Conservation (phyloP, 805 yeast species). For the Myxozyma nipponensis region DNA sequence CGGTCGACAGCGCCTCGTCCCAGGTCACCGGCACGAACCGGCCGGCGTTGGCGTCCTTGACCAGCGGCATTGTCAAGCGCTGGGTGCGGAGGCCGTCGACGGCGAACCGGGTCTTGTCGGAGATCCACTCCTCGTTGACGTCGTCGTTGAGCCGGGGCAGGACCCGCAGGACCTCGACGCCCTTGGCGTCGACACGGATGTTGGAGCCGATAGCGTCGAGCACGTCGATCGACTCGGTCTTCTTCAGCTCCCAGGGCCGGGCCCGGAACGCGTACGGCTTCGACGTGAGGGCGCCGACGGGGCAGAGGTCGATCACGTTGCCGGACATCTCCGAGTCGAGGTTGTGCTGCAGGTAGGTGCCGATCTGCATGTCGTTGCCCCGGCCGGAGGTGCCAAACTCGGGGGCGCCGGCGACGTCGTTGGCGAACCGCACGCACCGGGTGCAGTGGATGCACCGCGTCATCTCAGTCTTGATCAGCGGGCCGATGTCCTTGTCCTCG, state of each 20-base stretch:
- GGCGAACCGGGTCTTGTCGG: slow-evolving; percentile 82
- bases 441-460: slow-evolving; percentile 92
- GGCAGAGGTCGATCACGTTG: slow-evolving; percentile 81
- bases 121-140: slow-evolving; percentile 86
- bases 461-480: slow-evolving; percentile 84
- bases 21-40: slow-evolving; percentile 71
- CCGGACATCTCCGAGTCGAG: slow-evolving; percentile 82
- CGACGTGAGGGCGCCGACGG: slow-evolving; percentile 86
- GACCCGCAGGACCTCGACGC: slow-evolving; percentile 81
- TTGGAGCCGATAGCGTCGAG: slow-evolving; percentile 79
- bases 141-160: slow-evolving; percentile 83
- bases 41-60: slow-evolving; percentile 59
- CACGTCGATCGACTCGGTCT: slow-evolving; percentile 82
- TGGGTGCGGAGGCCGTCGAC: slow-evolving; percentile 83
- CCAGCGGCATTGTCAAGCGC: slow-evolving; percentile 75
- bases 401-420: slow-evolving; percentile 90
- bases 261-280: slow-evolving; percentile 92
- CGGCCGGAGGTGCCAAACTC: slow-evolving; percentile 86
- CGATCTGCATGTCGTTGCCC: slow-evolving; percentile 89
- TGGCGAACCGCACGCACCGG: slow-evolving; percentile 82
- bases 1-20: slow-evolving; percentile 76
- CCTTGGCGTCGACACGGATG: slow-evolving; percentile 80
- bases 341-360: slow-evolving; percentile 81
- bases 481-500: slow-evolving; percentile 87
- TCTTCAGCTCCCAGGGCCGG: slow-evolving; percentile 88